phyloP scores from a whole-genome alignment of 2,329 filamentous ascomycete genomes.

The Clarireedia paspali region DNA sequence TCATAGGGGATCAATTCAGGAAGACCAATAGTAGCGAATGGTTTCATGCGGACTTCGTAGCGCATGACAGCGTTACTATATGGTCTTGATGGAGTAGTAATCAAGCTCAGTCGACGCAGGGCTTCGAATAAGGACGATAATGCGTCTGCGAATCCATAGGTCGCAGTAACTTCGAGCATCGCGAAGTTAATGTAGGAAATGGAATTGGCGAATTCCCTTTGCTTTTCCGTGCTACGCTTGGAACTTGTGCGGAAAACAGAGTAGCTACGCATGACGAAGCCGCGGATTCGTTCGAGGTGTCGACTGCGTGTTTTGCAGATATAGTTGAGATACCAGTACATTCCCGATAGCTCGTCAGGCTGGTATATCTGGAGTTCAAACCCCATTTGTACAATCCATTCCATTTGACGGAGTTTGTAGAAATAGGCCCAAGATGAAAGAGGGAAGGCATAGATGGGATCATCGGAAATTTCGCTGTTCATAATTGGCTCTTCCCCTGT shows the following conservation, averaged over 20 bases:
- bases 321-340: constrained; percentile 87
- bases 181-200: constrained; percentile 50
- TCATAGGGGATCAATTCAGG: constrained; percentile 49
- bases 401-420: constrained; percentile 83
- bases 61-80: constrained; percentile 51
- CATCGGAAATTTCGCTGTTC: constrained; percentile 39
- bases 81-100: constrained; percentile 36
- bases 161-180: constrained; percentile 58
- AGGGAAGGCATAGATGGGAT: constrained; percentile 58
- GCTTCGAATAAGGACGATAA: constrained; percentile 46
- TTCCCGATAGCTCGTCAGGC: constrained; percentile 71
- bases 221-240: constrained; percentile 20
- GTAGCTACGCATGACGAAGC: constrained; percentile 43
- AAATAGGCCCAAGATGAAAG: constrained; percentile 85
- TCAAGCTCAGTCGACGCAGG: constrained; percentile 32
- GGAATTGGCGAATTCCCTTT: constrained; percentile 37
- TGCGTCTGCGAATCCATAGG: constrained; percentile 43
- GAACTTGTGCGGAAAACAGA: constrained; percentile 11
- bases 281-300: constrained; percentile 66
- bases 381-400: constrained; percentile 80
- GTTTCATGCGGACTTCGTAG: constrained; percentile 65
- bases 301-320: constrained; percentile 53
- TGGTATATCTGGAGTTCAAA: constrained; percentile 92
- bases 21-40: constrained; percentile 52
- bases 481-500: constrained; percentile 53